Base-by-base conservation (phyloP, 2,329 filamentous ascomycete species). In the Endoconidiophora laricicola region DNA sequence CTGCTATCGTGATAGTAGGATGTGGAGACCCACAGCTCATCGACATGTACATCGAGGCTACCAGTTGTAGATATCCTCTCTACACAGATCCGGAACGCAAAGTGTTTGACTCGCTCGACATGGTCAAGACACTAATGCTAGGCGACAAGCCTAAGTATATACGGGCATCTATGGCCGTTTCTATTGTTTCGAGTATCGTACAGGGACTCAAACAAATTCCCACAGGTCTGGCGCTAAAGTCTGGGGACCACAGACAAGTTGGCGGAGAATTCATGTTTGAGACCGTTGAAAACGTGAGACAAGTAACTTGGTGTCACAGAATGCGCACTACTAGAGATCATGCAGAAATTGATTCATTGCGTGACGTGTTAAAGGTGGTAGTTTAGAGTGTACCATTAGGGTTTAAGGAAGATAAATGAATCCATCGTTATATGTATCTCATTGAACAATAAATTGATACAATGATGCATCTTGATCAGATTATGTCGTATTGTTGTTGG, bases 281-380 rank as follows among this genome's bases (percentile, higher is more conserved):
- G 59, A 53, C 56, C 6, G 55, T 55, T 20, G 58, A 61, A 2
- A 68, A 75, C 58, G 68, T 74, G 58, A 82, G 83, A 64, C 67
- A 66, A 49, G 73, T 85, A 24, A 79, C 76, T 1, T 93, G 86
- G 85, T 87, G 81, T 58, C 83, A 90, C 64, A 72, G 84, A 24
- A 93, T 93, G 85, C 71, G 70, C 60, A 83, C 76, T 52, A 90
- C 84, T 10, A 68, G 85, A 45, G 85, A 88, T 56, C 86, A 93
- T 60, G 74, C 75, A 1, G 83, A 87, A 66, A 69, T 88, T 1
- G 70, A 71, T 0, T 9, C 6, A 6, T 3, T 33, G 26, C 26
- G 26, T 33, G 26, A 3, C 7, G 79, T 80, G 61, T 58, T 87
- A 50, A 74, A 77, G 64, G 29, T 6, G 24, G 26, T 52, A 16